Base-by-base conservation (phyloP, 306 rosid genomes). In the Boehmeria nivea region DNA sequence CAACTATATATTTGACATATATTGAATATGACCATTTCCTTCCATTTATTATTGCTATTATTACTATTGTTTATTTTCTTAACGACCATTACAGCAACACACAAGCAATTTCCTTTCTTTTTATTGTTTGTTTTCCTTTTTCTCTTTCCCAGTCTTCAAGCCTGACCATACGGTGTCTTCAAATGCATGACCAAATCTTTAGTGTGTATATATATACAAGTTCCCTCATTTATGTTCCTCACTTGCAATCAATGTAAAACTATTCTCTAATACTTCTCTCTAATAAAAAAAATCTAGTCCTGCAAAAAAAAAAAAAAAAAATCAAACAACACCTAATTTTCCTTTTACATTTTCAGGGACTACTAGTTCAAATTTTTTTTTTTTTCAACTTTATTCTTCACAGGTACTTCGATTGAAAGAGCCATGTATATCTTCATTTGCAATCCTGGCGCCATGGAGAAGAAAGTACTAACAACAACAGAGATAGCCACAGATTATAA, bases 401-500 rank as follows among this genome's bases (percentile, higher is more conserved):
- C n/a, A n/a, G n/a, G n/a, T n/a, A n/a, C n/a, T n/a, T n/a, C n/a
- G 8, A 6, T 15, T 25, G 20, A 39, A 21, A 39, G 15, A 37
- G 34, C 34, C 21, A 16, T 71, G 59, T 22, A 19, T 71, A 34
- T 42, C 31, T 9, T 19, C 19, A 47, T 69, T 15, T 26, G 53
- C 47, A 37, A 28, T 69, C 36, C 23, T 63, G 52, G 69, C 21
- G 42, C 74, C 27, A 75, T 76, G 69, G 75, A 59, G 42, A 52
- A 55, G 23, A 54, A 38, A 26, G 5, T 17, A 3, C 21, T 31
- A 44, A 16, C 50, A 18, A n/a, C 50, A 44, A 16, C 24, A 40
- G 18, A 63, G 57, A 12, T 40, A 12, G 50, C 63, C 11, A 16
- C 73, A 18, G 25, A 22, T 13, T 36, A 8, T 23, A 55, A 17